Base-by-base conservation (phyloP, 2,329 filamentous ascomycete genomes). In the Aspergillus felis region DNA sequence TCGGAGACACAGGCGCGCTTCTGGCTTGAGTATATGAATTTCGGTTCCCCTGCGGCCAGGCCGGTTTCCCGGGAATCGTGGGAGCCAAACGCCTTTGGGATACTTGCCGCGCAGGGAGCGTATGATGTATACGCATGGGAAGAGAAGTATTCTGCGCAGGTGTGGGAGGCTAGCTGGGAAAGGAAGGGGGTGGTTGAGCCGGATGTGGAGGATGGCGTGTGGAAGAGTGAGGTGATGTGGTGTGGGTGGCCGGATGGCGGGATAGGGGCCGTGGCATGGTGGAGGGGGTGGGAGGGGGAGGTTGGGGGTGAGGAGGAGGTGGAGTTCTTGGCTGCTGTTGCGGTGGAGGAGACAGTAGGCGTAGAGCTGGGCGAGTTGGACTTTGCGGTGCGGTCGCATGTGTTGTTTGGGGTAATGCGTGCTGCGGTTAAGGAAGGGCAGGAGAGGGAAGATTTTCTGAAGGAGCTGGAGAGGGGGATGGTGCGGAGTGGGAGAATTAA, bases 211-310 rank as follows among this genome's bases (percentile, higher is more conserved):
- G 25, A 25, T 61, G 50, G 50, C 20, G 24, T 53, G 56, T 57
- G 38, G 50, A 53, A 62, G 55, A 60, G 58, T 24, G 51, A 62
- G 56, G 58, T 62, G 46, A 50, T 51, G 25, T 62, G 56, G 55
- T 66, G 62, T 61, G 62, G 64, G 54, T 57, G 27, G 53, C 64
- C 62, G 12, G 64, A 66, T 64, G 62, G 64, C n/a, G 64, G 64
- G 56, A 35, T 60, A 35, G 55, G 51, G 52, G 50, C 4, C 17
- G 12, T 57, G n/a, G 61, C 64, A 12, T 61, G 61, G 61, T 61
- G 51, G 28, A 66, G 62, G 57, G 63, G 63, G 9, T 65, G 61
- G 58, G 60, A 62, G 32, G 61, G 53, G 57, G 63, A 66, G 58
- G 44, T 63, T 17, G 62, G 64, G 17, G 55, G 64, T 58, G 61